Evolutionary conservation across 2,329 filamentous ascomycete genomes (phyloP).

Genomic region (Dothidotthia symphoricarpi): DNA sequence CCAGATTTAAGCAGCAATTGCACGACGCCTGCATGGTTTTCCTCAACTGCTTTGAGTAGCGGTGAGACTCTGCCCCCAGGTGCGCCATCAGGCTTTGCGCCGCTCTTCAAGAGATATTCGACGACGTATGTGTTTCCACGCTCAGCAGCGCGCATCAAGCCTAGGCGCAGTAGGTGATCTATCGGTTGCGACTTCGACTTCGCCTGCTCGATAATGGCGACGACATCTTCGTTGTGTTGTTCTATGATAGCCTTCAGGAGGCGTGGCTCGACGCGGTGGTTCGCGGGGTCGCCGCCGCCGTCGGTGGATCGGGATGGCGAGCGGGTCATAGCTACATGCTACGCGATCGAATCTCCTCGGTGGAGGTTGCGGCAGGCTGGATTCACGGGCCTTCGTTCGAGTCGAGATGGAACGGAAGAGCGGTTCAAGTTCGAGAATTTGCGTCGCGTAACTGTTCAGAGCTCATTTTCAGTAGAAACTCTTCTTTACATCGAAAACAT

Average conservation of each 20-base stretch:
- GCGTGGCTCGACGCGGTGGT: conserved; percentile 34
- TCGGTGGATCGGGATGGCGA: conserved; percentile 40
- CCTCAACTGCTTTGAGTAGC: conserved; percentile 35
- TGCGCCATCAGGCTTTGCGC: conserved; percentile 37
- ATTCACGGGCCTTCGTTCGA: conserved; percentile 4
- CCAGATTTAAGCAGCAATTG: conserved; percentile 33
- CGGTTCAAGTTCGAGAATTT: conserved; percentile 4
- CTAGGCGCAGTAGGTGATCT: conserved; percentile 40
- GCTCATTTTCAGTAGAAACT: conserved; percentile 2
- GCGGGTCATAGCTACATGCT: conserved; percentile 30
- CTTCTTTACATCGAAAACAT: conserved; percentile 3
- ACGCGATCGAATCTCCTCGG: conserved; percentile 8
- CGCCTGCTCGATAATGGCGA: conserved; percentile 38
- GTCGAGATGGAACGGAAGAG: conserved; percentile 6
- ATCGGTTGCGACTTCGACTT: conserved; percentile 30
- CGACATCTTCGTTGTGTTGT: conserved; percentile 27
- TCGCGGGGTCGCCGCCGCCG: conserved; percentile 29
- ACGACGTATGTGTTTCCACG: conserved; percentile 30
- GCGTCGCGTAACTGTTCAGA: conserved; percentile 12
- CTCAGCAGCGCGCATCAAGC: conserved; percentile 37
- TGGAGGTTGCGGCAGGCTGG: conserved; percentile 1
- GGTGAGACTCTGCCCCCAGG: conserved; percentile 32
- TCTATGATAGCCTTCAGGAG: conserved; percentile 40
- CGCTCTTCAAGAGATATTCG: conserved; percentile 34
- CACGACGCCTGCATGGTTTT: conserved; percentile 31